These are phyloP conservation scores for Begonia masoniana DNA, from an alignment of 306 rosid species.

Conservation along the genomic window DNA sequence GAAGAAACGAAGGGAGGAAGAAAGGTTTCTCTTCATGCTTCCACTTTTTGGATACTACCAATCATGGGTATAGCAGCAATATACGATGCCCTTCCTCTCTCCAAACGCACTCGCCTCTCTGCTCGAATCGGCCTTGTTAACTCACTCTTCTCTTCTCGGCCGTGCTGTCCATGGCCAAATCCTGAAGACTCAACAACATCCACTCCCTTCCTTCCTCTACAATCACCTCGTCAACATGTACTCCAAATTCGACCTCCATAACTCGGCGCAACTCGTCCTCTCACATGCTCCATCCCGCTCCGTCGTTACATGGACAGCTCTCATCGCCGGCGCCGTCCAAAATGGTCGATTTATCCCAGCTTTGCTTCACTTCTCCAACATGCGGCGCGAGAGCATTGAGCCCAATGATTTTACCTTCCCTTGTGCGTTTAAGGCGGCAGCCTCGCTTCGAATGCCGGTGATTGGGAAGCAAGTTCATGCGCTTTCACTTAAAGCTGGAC, in stretches of 20 bases:
- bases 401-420: slow-evolving; percentile 91
- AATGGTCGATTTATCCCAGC: slow-evolving; percentile 42
- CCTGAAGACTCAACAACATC: slow-evolving; percentile 30
- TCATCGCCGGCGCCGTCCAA: slow-evolving; percentile 68
- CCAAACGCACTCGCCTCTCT: slow-evolving; percentile 40
- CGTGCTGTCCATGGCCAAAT: slow-evolving; percentile 62
- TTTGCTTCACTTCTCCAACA: slow-evolving; percentile 37
- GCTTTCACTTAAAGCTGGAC: slow-evolving; percentile 53
- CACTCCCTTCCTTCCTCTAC: slow-evolving; percentile 54
- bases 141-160: slow-evolving; percentile 33
- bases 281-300: slow-evolving; percentile 40
- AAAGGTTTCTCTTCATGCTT: slow-evolving; percentile 9
- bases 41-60: background rate
- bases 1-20: background rate
- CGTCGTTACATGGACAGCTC: slow-evolving; percentile 84
- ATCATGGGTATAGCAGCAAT: slow-evolving; percentile 9
- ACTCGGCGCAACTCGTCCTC: slow-evolving; percentile 55
- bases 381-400: slow-evolving; percentile 40
- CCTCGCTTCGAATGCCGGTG: slow-evolving; percentile 28
- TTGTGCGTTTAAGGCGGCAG: slow-evolving; percentile 60
- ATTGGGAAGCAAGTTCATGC: slow-evolving; percentile 60
- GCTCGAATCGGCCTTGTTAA: slow-evolving; percentile 43
- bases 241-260: slow-evolving; percentile 60
- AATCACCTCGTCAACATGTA: slow-evolving; percentile 81
- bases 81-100: slow-evolving; percentile 30